phyloP scores from a whole-genome alignment of 148 eudicot genomes.

The Vaccinium vitisidaea region DNA sequence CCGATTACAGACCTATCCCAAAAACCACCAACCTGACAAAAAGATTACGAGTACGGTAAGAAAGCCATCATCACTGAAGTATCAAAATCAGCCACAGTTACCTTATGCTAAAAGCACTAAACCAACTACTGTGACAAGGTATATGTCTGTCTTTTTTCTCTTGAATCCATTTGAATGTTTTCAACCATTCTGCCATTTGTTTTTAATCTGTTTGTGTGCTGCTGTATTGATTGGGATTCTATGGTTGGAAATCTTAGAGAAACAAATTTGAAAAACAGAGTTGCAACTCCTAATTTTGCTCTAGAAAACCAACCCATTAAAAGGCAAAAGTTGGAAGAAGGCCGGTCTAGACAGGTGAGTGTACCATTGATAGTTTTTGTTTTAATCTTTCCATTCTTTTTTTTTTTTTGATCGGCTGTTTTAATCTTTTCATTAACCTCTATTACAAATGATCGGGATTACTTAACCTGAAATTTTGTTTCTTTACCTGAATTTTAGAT shows the following conservation, averaged over 20 bases:
- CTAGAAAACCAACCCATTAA: constrained; percentile 94
- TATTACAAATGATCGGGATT: neutral
- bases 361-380: neutral
- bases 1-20: constrained; percentile 29
- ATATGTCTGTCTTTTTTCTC: neutral
- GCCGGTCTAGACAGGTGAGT: constrained; percentile 63
- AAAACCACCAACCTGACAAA: constrained; percentile 52
- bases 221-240: neutral
- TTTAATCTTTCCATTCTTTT: neutral
- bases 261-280: constrained; percentile 32
- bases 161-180: neutral
- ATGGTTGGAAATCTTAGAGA: constrained; percentile 28
- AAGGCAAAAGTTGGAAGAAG: constrained; percentile 84
- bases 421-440: neutral
- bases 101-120: constrained; percentile 54
- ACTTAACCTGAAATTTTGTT: neutral
- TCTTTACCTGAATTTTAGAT: constrained; percentile 41
- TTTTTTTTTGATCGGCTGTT: neutral
- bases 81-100: constrained; percentile 37
- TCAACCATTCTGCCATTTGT: neutral
- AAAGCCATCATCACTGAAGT: constrained; percentile 64
- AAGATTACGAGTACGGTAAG: constrained; percentile 57
- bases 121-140: constrained; percentile 62
- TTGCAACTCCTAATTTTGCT: constrained; percentile 62
- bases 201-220: neutral